These are phyloP conservation scores for Blastobotrys apis DNA, from an alignment of 1,139 yeast species.

Conservation along the genomic window DNA sequence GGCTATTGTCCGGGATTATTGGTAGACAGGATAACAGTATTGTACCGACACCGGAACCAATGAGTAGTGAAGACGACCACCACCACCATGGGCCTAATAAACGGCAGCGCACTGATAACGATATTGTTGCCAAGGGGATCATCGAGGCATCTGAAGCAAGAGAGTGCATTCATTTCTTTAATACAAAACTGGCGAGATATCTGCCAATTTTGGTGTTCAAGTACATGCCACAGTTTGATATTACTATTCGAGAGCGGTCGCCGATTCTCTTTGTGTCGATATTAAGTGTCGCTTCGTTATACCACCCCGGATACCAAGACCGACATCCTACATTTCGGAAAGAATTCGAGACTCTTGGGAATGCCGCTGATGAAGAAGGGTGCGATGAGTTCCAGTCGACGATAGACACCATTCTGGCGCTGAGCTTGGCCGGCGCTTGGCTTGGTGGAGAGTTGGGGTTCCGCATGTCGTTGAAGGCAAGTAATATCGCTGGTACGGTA, in stretches of 20 bases:
- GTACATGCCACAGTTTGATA: constrained; percentile 23
- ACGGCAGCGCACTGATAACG: constrained; percentile 5
- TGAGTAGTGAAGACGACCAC: not conserved
- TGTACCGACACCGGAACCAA: too few species aligned
- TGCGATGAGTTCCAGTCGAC: constrained; percentile 10
- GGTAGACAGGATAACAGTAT: not conserved
- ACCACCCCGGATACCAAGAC: constrained; percentile 20
- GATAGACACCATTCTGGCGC: constrained; percentile 21
- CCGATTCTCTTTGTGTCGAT: constrained; percentile 24
- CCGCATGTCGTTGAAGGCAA: constrained; percentile 23
- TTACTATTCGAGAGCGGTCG: constrained; percentile 20
- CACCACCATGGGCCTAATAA: constrained; percentile 3
- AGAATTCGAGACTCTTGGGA: constrained; percentile 20
- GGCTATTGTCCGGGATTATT: constrained; percentile 10
- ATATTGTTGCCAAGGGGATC: constrained; percentile 13
- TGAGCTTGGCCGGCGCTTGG: constrained; percentile 27
- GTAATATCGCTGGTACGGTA: constrained; percentile 23
- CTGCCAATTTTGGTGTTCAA: constrained; percentile 26
- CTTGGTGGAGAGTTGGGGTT: constrained; percentile 28
- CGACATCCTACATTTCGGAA: constrained; percentile 20
- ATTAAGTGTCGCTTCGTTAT: constrained; percentile 24
- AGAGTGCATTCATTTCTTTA: constrained; percentile 22
- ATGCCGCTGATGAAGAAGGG: constrained; percentile 7
- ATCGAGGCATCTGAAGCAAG: constrained; percentile 17
- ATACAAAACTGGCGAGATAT: constrained; percentile 24